Percentiles rank a stretch among this genome's conserved stretches.
Evolutionary conservation across 202 grass and related monocot species (phyloP).

Genomic region (Eragrostis tef): DNA sequence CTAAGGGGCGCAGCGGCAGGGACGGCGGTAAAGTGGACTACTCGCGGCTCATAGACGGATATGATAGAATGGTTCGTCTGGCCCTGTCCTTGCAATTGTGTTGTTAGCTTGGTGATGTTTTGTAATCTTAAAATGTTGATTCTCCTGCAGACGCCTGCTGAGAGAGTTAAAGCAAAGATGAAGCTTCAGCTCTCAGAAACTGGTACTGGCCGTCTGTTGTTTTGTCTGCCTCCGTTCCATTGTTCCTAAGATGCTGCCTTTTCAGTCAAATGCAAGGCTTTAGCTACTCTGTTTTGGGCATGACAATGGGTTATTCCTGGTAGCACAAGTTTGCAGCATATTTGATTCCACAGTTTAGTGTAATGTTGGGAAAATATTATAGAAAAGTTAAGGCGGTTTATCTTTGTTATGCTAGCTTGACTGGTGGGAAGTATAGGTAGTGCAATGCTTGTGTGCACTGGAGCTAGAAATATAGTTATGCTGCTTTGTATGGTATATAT

Average conservation of each 20-base stretch:
- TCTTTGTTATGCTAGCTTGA: slow-evolving; percentile 19
- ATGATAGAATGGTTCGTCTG: slow-evolving; percentile 65
- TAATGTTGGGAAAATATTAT: slow-evolving; percentile 4
- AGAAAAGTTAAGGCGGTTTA: not conserved
- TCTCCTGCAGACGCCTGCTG: slow-evolving; percentile 71
- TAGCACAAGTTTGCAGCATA: not conserved
- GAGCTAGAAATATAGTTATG: not conserved
- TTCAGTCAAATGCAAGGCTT: not conserved
- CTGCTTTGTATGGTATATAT: not conserved
- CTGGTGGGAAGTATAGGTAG: not conserved
- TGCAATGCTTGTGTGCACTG: slow-evolving; percentile 5
- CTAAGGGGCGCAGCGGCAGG: slow-evolving; percentile 41
- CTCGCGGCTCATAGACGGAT: slow-evolving; percentile 65
- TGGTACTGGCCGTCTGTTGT: slow-evolving; percentile 37
- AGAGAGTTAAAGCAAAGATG: slow-evolving; percentile 94
- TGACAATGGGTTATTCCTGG: not conserved
- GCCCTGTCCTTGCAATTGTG: slow-evolving; percentile 15
- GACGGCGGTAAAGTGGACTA: slow-evolving; percentile 59
- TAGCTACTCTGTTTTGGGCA: not conserved
- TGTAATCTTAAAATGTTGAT: slow-evolving; percentile 7
- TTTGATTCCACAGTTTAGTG: not conserved
- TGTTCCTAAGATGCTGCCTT: not conserved
- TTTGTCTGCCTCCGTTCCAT: not conserved
- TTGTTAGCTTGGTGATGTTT: not conserved
- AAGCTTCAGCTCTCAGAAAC: slow-evolving; percentile 93